Evolutionary conservation across 148 eudicot species (phyloP).

Genomic region (Vaccinium corymbosum): DNA sequence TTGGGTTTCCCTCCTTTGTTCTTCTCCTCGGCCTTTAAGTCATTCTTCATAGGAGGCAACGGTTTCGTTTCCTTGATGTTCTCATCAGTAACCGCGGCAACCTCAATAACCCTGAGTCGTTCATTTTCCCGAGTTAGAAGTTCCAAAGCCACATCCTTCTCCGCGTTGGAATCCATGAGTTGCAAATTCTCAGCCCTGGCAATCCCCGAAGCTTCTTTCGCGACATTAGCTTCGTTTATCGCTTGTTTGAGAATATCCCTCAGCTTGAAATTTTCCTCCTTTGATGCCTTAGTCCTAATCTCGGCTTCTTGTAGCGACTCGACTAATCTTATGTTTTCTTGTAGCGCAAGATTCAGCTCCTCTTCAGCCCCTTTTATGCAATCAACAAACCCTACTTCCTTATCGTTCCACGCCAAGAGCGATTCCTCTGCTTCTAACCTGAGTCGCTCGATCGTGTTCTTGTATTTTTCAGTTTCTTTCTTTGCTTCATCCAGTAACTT

Average conservation of each 20-base stretch:
- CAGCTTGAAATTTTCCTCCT: slow-evolving; percentile 59
- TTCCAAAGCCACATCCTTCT: slow-evolving; percentile 60
- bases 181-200: slow-evolving; percentile 62
- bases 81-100: slow-evolving; percentile 37
- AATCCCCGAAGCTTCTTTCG: slow-evolving; percentile 73
- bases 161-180: slow-evolving; percentile 49
- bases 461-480: slow-evolving; percentile 47
- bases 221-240: slow-evolving; percentile 67
- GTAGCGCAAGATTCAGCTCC: slow-evolving; percentile 35
- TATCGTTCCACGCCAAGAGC: slow-evolving; percentile 62
- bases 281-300: slow-evolving; percentile 29
- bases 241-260: slow-evolving; percentile 85
- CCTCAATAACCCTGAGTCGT: slow-evolving; percentile 53
- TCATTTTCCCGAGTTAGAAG: slow-evolving; percentile 59
- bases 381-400: slow-evolving; percentile 68
- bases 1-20: slow-evolving; percentile 26
- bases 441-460: slow-evolving; percentile 52
- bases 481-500: slow-evolving; percentile 40
- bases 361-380: slow-evolving; percentile 76
- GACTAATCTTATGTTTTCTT: slow-evolving; percentile 32
- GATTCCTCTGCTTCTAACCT: slow-evolving; percentile 76
- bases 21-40: slow-evolving; percentile 20
- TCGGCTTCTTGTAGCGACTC: slow-evolving; percentile 40
- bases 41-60: slow-evolving; percentile 30
- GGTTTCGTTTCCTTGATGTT: slow-evolving; percentile 53